A percentile compares a stretch with the other conserved stretches of the same genome.
Conservation (phyloP, 2,329 filamentous ascomycete species). For the Scorias spongiosa region DNA sequence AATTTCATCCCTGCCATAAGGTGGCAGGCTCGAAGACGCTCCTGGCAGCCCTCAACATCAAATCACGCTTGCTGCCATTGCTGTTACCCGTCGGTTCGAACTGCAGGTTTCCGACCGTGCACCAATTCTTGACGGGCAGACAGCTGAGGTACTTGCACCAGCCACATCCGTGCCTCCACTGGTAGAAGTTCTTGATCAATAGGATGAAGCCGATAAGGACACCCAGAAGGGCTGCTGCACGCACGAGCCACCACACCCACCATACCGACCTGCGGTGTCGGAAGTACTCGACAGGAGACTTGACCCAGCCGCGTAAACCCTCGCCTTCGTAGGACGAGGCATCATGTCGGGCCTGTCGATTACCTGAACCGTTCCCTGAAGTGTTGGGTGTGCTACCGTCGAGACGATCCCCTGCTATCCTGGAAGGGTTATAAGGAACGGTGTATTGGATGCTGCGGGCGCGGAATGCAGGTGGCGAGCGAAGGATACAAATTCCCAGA, state of each 20-base stretch:
- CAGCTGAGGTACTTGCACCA: slow-evolving; percentile 98
- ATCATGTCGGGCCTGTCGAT: neutral
- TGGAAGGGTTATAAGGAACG: neutral
- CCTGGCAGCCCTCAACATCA: neutral
- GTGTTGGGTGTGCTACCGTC: neutral
- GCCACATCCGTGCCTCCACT: slow-evolving; percentile 54
- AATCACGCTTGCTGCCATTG: neutral
- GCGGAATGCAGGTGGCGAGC: slow-evolving; percentile 56
- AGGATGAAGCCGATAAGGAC: slow-evolving; percentile 76
- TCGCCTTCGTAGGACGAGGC: slow-evolving; percentile 2
- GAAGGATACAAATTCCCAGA: slow-evolving; percentile 72
- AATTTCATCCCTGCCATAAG: too few relatives aligned
- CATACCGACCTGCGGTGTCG: slow-evolving; percentile 82
- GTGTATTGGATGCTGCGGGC: neutral
- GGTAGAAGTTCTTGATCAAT: slow-evolving; percentile 83
- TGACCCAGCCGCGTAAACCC: slow-evolving; percentile 29
- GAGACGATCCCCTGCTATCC: slow-evolving; percentile 6
- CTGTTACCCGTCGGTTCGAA: slow-evolving; percentile 11
- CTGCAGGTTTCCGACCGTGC: slow-evolving; percentile 34
- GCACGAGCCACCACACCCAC: slow-evolving; percentile 95
- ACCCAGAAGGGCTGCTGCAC: slow-evolving; percentile 61
- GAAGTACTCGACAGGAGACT: slow-evolving; percentile 56
- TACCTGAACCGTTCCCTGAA: slow-evolving; percentile 4
- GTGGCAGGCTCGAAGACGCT: neutral
- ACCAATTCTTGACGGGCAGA: slow-evolving; percentile 58